These are phyloP conservation scores for Debaryomyces udenii DNA, from an alignment of 1,139 yeast species.

Conservation along the genomic window DNA sequence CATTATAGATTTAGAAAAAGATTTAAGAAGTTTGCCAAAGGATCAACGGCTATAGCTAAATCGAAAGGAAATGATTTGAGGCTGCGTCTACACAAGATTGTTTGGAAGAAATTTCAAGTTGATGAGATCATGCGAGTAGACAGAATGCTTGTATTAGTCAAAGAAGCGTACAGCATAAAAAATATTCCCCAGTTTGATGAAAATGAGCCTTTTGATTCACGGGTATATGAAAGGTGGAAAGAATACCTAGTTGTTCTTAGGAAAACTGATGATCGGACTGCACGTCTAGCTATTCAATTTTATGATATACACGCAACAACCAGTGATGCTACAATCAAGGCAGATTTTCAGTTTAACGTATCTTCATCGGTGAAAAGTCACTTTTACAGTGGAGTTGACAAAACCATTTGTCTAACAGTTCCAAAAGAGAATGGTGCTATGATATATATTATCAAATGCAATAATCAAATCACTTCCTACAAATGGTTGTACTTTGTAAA, in stretches of 20 bases:
- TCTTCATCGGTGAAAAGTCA: conserved; percentile 36
- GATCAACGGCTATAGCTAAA: conserved; percentile 27
- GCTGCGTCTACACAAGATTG: conserved; percentile 22
- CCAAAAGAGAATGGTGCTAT: conserved; percentile 29
- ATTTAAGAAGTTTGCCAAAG: conserved; percentile 26
- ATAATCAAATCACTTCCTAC: conserved; percentile 53
- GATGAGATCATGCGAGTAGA: conserved; percentile 72
- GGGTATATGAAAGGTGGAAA: conserved; percentile 72
- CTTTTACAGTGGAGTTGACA: conserved; percentile 69
- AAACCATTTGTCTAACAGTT: conserved; percentile 60
- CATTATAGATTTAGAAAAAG: conserved; percentile 25
- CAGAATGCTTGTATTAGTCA: conserved; percentile 66
- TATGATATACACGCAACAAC: conserved; percentile 52
- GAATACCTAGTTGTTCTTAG: conserved; percentile 73
- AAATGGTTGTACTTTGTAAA: conserved; percentile 67
- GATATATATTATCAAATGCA: conserved; percentile 58
- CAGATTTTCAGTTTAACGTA: conserved; percentile 28
- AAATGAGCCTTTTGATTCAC: conserved; percentile 52
- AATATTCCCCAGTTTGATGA: conserved; percentile 32
- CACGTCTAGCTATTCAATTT: conserved; percentile 64
- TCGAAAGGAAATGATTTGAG: conserved; percentile 23
- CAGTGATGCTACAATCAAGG: conserved; percentile 25
- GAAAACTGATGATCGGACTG: conserved; percentile 49
- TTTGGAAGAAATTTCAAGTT: conserved; percentile 33
- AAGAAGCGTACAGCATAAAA: conserved; percentile 21